Percentiles rank a stretch among this genome's conserved stretches.
phyloP scores from a whole-genome alignment of 345 rosid genomes.

The Ricinus communis region DNA sequence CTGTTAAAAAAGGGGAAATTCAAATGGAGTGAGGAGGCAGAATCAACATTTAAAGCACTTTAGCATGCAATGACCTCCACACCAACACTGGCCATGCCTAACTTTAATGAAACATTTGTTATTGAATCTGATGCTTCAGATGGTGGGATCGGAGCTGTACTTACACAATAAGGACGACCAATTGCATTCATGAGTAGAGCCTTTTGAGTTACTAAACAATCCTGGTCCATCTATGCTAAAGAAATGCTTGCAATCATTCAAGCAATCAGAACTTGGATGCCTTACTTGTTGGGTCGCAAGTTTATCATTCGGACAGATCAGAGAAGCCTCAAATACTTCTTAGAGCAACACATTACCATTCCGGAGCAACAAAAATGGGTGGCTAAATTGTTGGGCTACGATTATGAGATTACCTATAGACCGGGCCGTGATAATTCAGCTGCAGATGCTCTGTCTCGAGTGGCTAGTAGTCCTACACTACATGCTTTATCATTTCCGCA shows the following conservation, averaged over 20 bases:
- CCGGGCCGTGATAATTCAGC: neutral
- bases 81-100: neutral
- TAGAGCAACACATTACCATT: neutral
- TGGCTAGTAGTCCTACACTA: neutral
- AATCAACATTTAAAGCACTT: neutral
- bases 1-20: neutral
- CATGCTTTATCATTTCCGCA: neutral
- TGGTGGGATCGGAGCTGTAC: rapidly evolving
- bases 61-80: neutral
- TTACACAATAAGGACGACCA: neutral
- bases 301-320: neutral
- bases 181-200: neutral
- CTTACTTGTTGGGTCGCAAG: neutral
- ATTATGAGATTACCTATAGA: neutral
- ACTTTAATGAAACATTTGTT: neutral
- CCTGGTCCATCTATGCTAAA: neutral
- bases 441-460: neutral
- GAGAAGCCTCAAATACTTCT: neutral
- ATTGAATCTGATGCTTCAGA: neutral
- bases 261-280: neutral
- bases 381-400: neutral
- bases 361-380: neutral
- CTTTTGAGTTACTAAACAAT: neutral
- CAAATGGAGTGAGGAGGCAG: neutral
- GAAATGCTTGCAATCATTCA: neutral